These are phyloP conservation scores for Blastobotrys mokoenaii DNA, from an alignment of 805 yeast genomes.

Conservation along the genomic window DNA sequence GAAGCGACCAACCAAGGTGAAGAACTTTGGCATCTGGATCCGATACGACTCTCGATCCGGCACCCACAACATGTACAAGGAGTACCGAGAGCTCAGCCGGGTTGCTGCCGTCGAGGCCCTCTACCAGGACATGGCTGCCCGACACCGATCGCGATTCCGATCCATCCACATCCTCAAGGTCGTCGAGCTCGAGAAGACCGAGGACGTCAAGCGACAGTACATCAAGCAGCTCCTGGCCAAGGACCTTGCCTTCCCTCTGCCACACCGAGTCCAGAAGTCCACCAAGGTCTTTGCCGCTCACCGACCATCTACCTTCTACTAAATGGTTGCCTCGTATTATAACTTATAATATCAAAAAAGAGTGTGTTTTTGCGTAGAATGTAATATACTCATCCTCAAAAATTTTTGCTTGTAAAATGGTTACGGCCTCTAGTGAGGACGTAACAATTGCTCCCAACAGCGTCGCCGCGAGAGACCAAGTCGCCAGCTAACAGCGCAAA, in stretches of 20 bases:
- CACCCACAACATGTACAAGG: slow-evolving; percentile 99
- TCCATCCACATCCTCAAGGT: slow-evolving; percentile 98
- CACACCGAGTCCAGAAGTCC: slow-evolving; percentile 96
- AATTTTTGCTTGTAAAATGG: too few relatives aligned
- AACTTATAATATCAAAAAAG: too few relatives aligned
- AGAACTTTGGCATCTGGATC: slow-evolving; percentile 99
- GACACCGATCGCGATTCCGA: slow-evolving; percentile 99
- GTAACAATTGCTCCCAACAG: too few relatives aligned
- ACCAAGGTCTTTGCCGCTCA: slow-evolving; percentile 79
- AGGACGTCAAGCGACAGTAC: slow-evolving; percentile 99
- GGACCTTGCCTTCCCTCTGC: slow-evolving; percentile 99
- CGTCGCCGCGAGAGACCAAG: too few relatives aligned
- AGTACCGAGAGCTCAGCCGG: slow-evolving; percentile 99
- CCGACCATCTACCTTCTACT: slow-evolving; percentile 97
- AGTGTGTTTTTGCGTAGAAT: too few relatives aligned
- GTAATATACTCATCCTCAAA: too few relatives aligned
- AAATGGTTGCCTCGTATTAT: slow-evolving; percentile 29
- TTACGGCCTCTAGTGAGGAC: too few relatives aligned
- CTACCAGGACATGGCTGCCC: slow-evolving; percentile 99
- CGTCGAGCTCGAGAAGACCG: slow-evolving; percentile 95
- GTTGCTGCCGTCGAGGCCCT: slow-evolving; percentile 96
- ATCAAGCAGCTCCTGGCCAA: slow-evolving; percentile 91
- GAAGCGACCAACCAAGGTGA: slow-evolving; percentile 97
- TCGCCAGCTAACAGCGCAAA: too few relatives aligned
- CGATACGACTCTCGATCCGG: slow-evolving; percentile 99